These are phyloP conservation scores for Paramecium octaurelia DNA, from an alignment of 73 alveolate species.

Conservation along the genomic window DNA sequence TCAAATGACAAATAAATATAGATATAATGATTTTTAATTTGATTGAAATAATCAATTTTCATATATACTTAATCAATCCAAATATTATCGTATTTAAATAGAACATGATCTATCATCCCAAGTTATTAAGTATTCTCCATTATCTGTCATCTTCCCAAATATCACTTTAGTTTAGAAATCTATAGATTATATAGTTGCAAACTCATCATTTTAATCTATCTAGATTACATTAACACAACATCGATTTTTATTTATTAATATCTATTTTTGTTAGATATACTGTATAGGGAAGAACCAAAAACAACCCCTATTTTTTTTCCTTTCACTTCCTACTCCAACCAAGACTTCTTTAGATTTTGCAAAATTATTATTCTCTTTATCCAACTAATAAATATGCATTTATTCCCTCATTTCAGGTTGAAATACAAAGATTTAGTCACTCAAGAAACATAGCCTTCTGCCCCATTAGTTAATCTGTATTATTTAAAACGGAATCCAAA, in stretches of 20 bases:
- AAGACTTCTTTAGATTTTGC: background rate
- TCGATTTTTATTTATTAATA: background rate
- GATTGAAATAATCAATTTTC: too few relatives aligned
- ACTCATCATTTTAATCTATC: background rate
- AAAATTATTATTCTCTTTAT: background rate
- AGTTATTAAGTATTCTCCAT: background rate
- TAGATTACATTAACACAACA: background rate
- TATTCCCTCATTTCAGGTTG: background rate
- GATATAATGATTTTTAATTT: too few relatives aligned
- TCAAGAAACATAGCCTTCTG: background rate
- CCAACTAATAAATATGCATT: background rate
- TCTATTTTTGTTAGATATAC: background rate
- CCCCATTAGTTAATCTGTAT: background rate
- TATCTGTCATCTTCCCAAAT: background rate
- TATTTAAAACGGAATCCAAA: background rate
- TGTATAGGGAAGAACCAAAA: background rate
- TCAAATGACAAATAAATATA: too few relatives aligned
- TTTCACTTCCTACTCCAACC: background rate
- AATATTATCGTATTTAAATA: background rate
- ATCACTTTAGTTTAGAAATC: background rate
- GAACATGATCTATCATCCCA: background rate
- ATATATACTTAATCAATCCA: background rate
- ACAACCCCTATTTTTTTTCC: background rate
- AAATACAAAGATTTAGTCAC: background rate
- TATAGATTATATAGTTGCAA: background rate